Evolutionary conservation across 1,139 yeast genomes (phyloP).

Genomic region (Dujonia santamariae): DNA sequence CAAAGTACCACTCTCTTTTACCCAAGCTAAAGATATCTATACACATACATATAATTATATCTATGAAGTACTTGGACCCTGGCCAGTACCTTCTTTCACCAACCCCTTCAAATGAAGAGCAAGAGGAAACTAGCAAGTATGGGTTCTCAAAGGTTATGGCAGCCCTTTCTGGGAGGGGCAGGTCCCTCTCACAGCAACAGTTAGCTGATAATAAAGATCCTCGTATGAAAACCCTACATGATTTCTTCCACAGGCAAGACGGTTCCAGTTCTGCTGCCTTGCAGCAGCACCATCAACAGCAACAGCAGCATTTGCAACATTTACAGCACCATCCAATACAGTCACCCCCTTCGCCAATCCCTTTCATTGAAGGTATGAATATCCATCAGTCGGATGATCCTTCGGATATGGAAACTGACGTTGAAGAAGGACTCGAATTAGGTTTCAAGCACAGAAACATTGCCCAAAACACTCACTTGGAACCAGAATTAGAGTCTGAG

Average conservation of each 20-base stretch:
- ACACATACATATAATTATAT: too few species aligned
- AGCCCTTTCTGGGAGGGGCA: conserved; percentile 6
- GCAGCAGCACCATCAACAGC: not conserved
- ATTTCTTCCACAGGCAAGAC: not conserved
- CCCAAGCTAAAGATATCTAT: too few species aligned
- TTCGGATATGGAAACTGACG: conserved; percentile 1
- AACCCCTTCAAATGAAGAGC: conserved; percentile 8
- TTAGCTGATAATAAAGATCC: not conserved
- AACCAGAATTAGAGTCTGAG: too few species aligned
- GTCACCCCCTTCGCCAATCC: too few species aligned
- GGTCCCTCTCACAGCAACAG: too few species aligned
- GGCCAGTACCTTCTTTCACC: conserved; percentile 9
- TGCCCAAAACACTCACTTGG: too few species aligned
- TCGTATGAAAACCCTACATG: not conserved
- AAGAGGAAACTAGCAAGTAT: conserved; percentile 1
- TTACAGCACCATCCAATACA: not conserved
- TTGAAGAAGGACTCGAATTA: not conserved
- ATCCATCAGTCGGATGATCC: too few species aligned
- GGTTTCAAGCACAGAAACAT: not conserved
- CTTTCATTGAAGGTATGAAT: too few species aligned
- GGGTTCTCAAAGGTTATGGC: conserved; percentile 7
- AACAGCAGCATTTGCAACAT: conserved; percentile 1
- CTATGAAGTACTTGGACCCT: conserved; percentile 8
- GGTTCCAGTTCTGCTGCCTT: too few species aligned
- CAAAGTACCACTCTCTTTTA: too few species aligned